Evolutionary conservation across 2,329 filamentous ascomycete genomes (phyloP), one percentile per base, ranked within the genome.

Genomic region (Paraphaeosphaeria sporulosa): DNA sequence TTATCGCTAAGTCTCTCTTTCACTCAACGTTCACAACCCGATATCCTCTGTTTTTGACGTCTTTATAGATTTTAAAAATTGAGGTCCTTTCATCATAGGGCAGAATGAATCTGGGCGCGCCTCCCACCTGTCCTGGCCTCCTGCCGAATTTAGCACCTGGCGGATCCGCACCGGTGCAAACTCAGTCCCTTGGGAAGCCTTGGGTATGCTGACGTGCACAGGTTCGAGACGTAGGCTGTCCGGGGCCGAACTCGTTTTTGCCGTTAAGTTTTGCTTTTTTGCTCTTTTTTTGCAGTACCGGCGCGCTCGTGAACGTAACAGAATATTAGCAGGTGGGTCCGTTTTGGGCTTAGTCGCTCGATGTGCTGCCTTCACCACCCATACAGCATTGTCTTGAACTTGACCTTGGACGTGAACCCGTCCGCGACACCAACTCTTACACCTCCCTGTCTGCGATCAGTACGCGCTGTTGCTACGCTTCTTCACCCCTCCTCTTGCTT

Each of bases 171-270:
- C 51, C 21, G 2, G 19, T 25, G 13, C 27, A 15, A 13, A 25
- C 8, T 4, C 27, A 30, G 12, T 17, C 13, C 13, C 36, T 15
- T 40, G 36, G 13, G 36, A 38, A 38, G 6, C 21, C 43, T 9
- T 42, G 10, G 19, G 12, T 17, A 34, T 10, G 5, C 49, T 52
- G n/a, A 52, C 21, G 13, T 42, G 34, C 34, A 27, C 34, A 52
- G 49, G 49, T 52, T 52, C 49, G 49, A 54, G 51, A 54, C n/a
- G 50, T 54, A 54, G 38, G 38, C 6, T n/a, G 25, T 52, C 15
- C 34, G 23, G 30, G 23, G 27, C 27, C 9, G 49, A 52, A 52
- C 49, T 52, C 19, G 25, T 48, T 30, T 30, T 48, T 48, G 15
- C 30, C 12, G 4, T 42, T 52, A n/a, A n/a, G n/a, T n/a, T n/a